Base-by-base conservation (phyloP, 148 eudicot genomes). In the Dianthus caryophyllus region DNA sequence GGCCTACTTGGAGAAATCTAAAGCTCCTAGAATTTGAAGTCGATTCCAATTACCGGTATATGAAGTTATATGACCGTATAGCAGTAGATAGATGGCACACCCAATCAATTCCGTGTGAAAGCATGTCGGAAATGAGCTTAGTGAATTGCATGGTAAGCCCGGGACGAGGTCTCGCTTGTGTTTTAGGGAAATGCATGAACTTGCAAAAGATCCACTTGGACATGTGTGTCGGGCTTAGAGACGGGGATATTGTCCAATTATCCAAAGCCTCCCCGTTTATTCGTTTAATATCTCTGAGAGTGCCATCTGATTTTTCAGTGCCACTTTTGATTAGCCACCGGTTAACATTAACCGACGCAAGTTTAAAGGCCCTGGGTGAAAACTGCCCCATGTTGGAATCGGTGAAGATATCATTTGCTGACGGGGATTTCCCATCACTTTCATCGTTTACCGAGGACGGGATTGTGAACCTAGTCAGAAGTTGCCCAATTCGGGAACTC, bases 91-190 rank as follows among this genome's bases (percentile, higher is more conserved):
- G 78, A 59, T 89, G 98, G 96, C 75, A 81, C 67, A 81, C 77
- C 70, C 95, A 87, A 72, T 68, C 38, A 53, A 68, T 85, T 67
- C 87, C 91, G 1, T 93, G 96, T 77, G 96, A 87, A 43, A 89
- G 69, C 64, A 81, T 92, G 89, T 44, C 71, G 51, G 98, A 92
- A 71, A 84, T 92, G 29, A 68, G 75, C 60, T 76, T 92, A 68
- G 86, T 80, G 39, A 87, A 92, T 49, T 88, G 96, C 73, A 83
- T 92, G 64, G 81, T 87, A 48, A 89, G 84, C 75, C 91, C 96
- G 0, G 96, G 91, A 15, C 83, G 88, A 73, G 96, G 98, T 52
- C 98, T 92, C 68, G 94, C 98, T 43, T 87, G 91, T 83, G 76
- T 92, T 22, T 61, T 92, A 69, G 84, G 78, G 6, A 81, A 84